Evolutionary conservation across 2,329 filamentous ascomycete species (phyloP), one percentile per base, ranked within the genome.

Genomic region (Pyricularia grisea): DNA sequence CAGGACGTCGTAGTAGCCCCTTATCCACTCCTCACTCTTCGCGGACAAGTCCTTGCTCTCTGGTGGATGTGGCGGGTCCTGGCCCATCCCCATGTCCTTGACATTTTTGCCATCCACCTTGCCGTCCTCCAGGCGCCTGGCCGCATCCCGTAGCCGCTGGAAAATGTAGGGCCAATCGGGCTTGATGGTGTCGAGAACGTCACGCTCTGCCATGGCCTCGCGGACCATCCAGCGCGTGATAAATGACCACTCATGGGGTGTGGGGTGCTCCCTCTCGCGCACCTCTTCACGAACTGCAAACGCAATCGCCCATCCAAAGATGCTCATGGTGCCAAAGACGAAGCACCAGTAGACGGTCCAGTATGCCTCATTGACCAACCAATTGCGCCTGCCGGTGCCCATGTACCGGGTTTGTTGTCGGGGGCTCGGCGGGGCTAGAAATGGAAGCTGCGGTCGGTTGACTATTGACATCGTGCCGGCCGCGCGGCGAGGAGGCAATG

Each of bases 21-120:
- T 84, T 74, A 90, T 84, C 94, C 94, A 98, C 67, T 90, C 84
- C 78, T 96, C 92, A 71, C 88, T 90, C 81, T 93, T 97, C 7
- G 80, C 84, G 1, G 87, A 87, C 69, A 95, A 82, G 76, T 97
- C 92, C 72, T 87, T 88, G 0, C 88, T 66, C 36, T 66, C 31
- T 27, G 42, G 20, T 20, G 66, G 66, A 50, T 67, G 66, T 28
- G 42, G 74, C 10, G 65, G 70, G 33, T 84, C 85, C 55, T 84
- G 83, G 7, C 82, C 81, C 70, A 88, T 83, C 50, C 12, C 42
- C 36, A 72, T 89, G 85, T 9, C 79, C 17, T 25, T 74, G 33
- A 94, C 75, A 0, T 85, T 91, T 31, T 85, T 82, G 0, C 93
- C 93, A 72, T 96, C 93, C 5, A 85, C 80, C 0, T 82, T 79